These are phyloP conservation scores for Phytophthora kernoviae DNA, from an alignment of 352 stramenopile genomes.

Conservation along the genomic window DNA sequence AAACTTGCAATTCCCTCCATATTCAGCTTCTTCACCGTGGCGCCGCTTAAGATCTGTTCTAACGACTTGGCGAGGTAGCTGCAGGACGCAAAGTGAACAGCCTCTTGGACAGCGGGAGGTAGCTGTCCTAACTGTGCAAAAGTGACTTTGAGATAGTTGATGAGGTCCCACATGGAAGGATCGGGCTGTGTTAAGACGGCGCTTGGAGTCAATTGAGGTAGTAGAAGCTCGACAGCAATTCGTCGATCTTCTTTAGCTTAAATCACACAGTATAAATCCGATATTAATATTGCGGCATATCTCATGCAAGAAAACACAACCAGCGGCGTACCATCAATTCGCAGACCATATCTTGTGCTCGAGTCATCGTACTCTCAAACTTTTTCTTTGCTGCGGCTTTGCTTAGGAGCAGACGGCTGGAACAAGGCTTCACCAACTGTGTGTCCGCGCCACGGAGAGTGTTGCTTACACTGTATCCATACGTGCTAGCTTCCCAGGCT, in stretches of 20 bases:
- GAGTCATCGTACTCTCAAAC: slow-evolving; percentile 79
- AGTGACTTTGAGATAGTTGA: slow-evolving; percentile 86
- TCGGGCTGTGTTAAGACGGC: slow-evolving; percentile 66
- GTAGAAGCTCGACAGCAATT: slow-evolving; percentile 76
- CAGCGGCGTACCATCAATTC: slow-evolving; percentile 69
- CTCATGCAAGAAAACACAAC: neutral
- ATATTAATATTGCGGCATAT: neutral
- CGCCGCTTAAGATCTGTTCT: slow-evolving; percentile 67
- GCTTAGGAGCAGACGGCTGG: slow-evolving; percentile 52
- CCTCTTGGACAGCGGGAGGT: slow-evolving; percentile 59
- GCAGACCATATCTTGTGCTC: slow-evolving; percentile 84
- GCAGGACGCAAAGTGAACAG: slow-evolving; percentile 77
- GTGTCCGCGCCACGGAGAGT: slow-evolving; percentile 47
- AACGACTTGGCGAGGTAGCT: slow-evolving; percentile 81
- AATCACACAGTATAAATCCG: slow-evolving; percentile 4
- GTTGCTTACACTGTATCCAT: slow-evolving; percentile 75
- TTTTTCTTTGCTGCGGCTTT: slow-evolving; percentile 81
- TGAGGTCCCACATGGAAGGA: slow-evolving; percentile 82
- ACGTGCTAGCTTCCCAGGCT: slow-evolving; percentile 69
- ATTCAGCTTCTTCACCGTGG: slow-evolving; percentile 69
- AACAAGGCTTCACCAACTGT: slow-evolving; percentile 51
- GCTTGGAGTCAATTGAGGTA: slow-evolving; percentile 74
- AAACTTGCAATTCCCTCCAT: slow-evolving; percentile 77
- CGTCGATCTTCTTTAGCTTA: slow-evolving; percentile 85
- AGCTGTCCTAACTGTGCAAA: slow-evolving; percentile 70